A percentile compares a stretch with the other conserved stretches of the same genome.
Evolutionary conservation across 2,329 filamentous ascomycete genomes (phyloP).

Genomic region (Periglandula ipomoeae): DNA sequence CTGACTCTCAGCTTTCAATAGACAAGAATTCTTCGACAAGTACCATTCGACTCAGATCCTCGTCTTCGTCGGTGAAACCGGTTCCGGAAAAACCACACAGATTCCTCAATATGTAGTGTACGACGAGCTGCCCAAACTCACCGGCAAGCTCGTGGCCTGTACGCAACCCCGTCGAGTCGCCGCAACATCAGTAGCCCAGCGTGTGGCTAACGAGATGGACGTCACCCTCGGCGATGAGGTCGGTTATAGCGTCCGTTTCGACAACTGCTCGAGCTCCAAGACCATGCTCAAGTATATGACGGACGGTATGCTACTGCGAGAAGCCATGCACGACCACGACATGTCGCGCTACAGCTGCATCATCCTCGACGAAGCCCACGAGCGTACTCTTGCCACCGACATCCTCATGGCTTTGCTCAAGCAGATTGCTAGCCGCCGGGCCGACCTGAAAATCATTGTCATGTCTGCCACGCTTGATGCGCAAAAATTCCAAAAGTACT

Average conservation of each 20-base stretch:
- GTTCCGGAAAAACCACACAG: constrained; percentile 98
- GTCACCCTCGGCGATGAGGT: constrained; percentile 89
- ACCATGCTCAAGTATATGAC: constrained; percentile 99
- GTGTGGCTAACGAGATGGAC: constrained; percentile 95
- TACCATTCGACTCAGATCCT: constrained; percentile 94
- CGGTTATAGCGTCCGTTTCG: constrained; percentile 98
- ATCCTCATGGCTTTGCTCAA: constrained; percentile 96
- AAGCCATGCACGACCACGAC: constrained; percentile 93
- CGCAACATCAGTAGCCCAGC: constrained; percentile 96
- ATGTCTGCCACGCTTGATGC: constrained; percentile 98
- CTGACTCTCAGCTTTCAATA: constrained; percentile 20
- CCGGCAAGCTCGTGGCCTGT: constrained; percentile 87
- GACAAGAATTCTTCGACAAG: constrained; percentile 84
- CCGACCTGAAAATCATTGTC: constrained; percentile 95
- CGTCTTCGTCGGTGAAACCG: constrained; percentile 97
- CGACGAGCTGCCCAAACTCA: constrained; percentile 84
- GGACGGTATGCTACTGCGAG: constrained; percentile 93
- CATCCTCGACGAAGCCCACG: constrained; percentile 97
- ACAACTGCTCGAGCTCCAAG: constrained; percentile 81
- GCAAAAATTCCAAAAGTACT: constrained; percentile 96
- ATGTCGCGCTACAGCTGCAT: constrained; percentile 92
- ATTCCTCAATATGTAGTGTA: constrained; percentile 97
- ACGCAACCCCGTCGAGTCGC: constrained; percentile 96
- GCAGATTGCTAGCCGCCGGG: constrained; percentile 70
- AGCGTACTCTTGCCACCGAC: constrained; percentile 92